Base-by-base conservation (phyloP, 2,329 filamentous ascomycete species). In the Simplicillium sp. region DNA sequence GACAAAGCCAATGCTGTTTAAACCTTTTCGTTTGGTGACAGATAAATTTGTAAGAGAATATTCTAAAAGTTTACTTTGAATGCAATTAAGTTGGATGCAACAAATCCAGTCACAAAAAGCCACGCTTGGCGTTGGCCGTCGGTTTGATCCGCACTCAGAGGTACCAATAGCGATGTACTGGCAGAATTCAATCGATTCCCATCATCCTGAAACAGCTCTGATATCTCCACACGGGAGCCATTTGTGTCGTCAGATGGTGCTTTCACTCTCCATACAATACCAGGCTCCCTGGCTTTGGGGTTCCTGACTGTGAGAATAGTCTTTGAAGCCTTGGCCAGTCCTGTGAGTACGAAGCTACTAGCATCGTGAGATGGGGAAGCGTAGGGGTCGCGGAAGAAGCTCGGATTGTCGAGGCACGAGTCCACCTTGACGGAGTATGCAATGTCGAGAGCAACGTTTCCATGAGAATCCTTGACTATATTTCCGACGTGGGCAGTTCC, bases 41-140 rank as follows among this genome's bases (percentile, higher is more conserved):
- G n/a, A n/a, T n/a, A n/a, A n/a, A n/a, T n/a, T n/a, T n/a, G n/a
- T n/a, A n/a, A n/a, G n/a, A n/a, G n/a, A n/a, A n/a, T n/a, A n/a
- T n/a, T n/a, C n/a, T 41, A 44, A 87, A 80, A 53, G 46, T 75
- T 64, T 25, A 80, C 65, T 52, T 70, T 70, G 15, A 73, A 62
- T 11, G 73, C 73, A 45, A 77, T 51, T 28, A 70, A 58, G 42
- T 55, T 65, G 25, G 61, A 57, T 3, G 73, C 69, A 44, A 71
- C 44, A 42, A 77, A 75, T 0, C 77, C 76, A 0, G 75, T 75
- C 2, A 71, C 67, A 53, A 75, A 80, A 12, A 81, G 51, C 73
- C 73, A 77, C 0, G 67, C 77, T 44, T 66, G 64, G n/a, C 68
- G 64, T 48, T 64, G 60, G 0, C 66, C 65, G 0, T 46, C 57